Conservation (phyloP, 1,284 basidiomycete genomes). For the Waitea zeae region DNA sequence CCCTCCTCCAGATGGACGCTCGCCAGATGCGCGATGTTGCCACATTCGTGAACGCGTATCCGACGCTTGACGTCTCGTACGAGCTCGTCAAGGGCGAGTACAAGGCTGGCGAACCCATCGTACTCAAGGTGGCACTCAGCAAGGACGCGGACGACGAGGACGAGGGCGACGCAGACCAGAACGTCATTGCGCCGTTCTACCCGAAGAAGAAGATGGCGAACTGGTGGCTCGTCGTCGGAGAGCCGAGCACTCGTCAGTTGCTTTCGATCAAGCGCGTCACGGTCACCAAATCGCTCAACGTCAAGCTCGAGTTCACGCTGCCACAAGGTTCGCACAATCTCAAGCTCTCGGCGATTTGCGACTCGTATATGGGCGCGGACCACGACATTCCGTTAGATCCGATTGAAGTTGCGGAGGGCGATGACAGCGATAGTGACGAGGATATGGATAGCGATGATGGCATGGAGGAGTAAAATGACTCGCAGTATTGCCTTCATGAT, state of each 20-base stretch:
- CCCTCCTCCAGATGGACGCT: conserved; percentile 73
- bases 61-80: conserved; percentile 76
- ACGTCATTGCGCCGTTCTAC: conserved; percentile 84
- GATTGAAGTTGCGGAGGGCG: conserved; percentile 78
- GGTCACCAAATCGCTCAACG: conserved; percentile 57
- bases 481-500: too few species aligned
- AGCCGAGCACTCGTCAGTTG: conserved; percentile 54
- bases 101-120: conserved; percentile 71
- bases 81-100: conserved; percentile 75
- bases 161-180: conserved; percentile 53
- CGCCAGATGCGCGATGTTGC: conserved; percentile 85
- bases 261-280: conserved; percentile 94
- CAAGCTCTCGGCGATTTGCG: conserved; percentile 87
- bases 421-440: conserved; percentile 66
- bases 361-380: conserved; percentile 81
- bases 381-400: conserved; percentile 73
- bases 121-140: conserved; percentile 63
- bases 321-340: conserved; percentile 72
- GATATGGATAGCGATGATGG: conserved; percentile 32
- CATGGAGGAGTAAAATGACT: too few species aligned
- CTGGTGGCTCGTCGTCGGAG: conserved; percentile 96
- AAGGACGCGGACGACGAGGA: conserved; percentile 80
- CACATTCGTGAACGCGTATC: conserved; percentile 88
- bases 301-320: conserved; percentile 82
- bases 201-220: conserved; percentile 83